Base-by-base conservation (phyloP, 1,139 yeast genomes). In the Blastobotrys elegans region DNA sequence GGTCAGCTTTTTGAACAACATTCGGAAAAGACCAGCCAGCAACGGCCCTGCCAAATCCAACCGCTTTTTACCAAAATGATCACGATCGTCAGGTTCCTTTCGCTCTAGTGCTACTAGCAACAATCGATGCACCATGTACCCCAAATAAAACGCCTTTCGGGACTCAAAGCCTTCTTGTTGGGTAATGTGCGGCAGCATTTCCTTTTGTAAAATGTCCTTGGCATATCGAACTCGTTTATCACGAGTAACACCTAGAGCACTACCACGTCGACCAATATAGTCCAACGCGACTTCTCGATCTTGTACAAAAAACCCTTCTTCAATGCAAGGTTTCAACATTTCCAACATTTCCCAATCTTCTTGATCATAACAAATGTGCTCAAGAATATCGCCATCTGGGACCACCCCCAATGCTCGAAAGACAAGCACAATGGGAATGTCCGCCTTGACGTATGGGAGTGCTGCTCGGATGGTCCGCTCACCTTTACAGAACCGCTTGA, bases 311-410 rank as follows among this genome's bases (percentile, higher is more conserved):
- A 92, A 94, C 50, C 97, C 98, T 73, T 94, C 98, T 69, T 94
- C 99, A 54, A 94, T 95, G 78, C 98, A 92, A 3, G 99, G 98
- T 67, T 92, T 94, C 64, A 94, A 77, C 95, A 92, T 88, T 71
- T 94, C 99, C 69, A 92, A 78, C 98, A 94, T 94, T 71, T 92
- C 98, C 96, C 97, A 90, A 72, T 92, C 99, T 58, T 84, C 86
- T 50, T 90, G 90, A 68, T 92, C 99, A 67, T 90, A 94, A 72
- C 98, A 94, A 51, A 92, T 92, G 68, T 92, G 98, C 69, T 92
- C 97, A 60, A 94, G 74, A 62, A 92, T 94, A 72, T 94, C 99
- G 67, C 98, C 97, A 73, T 92, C 99, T 22, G 97, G 97, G 21
- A 94, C 97, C 48, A 92, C 94, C 58, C 99, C 99, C 55, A 94